These are phyloP conservation scores for Beverwykella pulmonaria DNA, from an alignment of 495 filamentous ascomycete species.

Conservation along the genomic window DNA sequence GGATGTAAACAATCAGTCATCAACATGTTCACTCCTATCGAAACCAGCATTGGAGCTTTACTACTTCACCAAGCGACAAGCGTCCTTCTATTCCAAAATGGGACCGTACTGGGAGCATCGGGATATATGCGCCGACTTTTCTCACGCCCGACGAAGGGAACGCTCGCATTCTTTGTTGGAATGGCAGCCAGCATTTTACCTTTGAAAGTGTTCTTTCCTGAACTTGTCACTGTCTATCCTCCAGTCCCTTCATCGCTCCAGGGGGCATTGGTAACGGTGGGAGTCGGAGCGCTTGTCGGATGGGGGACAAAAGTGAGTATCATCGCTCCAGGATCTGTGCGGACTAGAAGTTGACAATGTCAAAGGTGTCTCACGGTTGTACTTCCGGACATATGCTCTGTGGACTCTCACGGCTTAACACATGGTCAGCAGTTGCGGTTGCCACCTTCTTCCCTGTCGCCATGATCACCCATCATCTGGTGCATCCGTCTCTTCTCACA, in stretches of 20 bases:
- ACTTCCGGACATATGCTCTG: slow-evolving; percentile 67
- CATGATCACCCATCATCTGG: slow-evolving; percentile 54
- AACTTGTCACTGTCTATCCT: slow-evolving; percentile 52
- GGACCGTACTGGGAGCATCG: slow-evolving; percentile 59
- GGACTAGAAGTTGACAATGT: neutral
- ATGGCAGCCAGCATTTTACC: slow-evolving; percentile 51
- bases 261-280: slow-evolving; percentile 46
- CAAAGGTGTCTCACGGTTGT: slow-evolving; percentile 52
- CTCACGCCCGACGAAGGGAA: slow-evolving; percentile 47
- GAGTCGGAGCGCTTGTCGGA: slow-evolving; percentile 54
- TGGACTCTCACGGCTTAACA: slow-evolving; percentile 56
- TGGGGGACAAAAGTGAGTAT: slow-evolving; percentile 59
- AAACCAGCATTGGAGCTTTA: slow-evolving; percentile 59
- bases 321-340: neutral
- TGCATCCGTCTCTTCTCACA: slow-evolving; percentile 42
- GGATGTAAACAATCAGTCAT: too few species aligned
- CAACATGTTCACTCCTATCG: slow-evolving; percentile 61
- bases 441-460: slow-evolving; percentile 59
- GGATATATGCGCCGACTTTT: slow-evolving; percentile 52
- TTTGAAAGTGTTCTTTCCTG: slow-evolving; percentile 50
- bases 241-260: slow-evolving; percentile 41
- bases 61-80: slow-evolving; percentile 59
- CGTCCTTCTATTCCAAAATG: slow-evolving; percentile 58
- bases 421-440: slow-evolving; percentile 57
- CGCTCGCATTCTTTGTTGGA: slow-evolving; percentile 55